phyloP scores from a whole-genome alignment of 2,329 filamentous ascomycete genomes.

The Verticillium nubilum region DNA sequence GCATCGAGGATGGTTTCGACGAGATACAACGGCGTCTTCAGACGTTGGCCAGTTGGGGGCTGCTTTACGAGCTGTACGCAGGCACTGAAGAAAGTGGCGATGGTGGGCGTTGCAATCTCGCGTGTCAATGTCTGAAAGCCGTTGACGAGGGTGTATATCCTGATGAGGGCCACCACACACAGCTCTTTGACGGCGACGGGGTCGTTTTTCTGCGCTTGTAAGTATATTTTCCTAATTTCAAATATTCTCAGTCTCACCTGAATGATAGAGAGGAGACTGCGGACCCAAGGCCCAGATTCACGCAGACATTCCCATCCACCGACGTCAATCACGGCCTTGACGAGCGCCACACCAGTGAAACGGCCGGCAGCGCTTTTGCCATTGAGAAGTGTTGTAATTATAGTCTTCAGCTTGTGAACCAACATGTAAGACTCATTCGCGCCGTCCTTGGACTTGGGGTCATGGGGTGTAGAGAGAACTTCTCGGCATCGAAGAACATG shows the following conservation, averaged over 20 bases:
- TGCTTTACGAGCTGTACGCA: slow-evolving; percentile 62
- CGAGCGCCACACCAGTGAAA: slow-evolving; percentile 70
- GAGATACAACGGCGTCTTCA: slow-evolving; percentile 40
- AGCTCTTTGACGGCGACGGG: slow-evolving; percentile 70
- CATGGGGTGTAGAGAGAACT: slow-evolving; percentile 58
- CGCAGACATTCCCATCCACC: slow-evolving; percentile 80
- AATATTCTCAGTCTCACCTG: slow-evolving; percentile 44
- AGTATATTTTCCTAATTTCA: neutral
- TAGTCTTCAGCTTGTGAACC: slow-evolving; percentile 76
- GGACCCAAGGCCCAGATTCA: slow-evolving; percentile 69
- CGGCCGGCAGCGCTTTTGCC: slow-evolving; percentile 69
- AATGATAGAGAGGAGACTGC: slow-evolving; percentile 67
- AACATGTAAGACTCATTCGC: slow-evolving; percentile 61
- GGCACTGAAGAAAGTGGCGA: slow-evolving; percentile 68
- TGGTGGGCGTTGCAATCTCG: slow-evolving; percentile 79
- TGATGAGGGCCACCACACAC: slow-evolving; percentile 69
- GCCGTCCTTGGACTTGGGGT: slow-evolving; percentile 54
- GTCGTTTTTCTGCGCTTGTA: slow-evolving; percentile 63
- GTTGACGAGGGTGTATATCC: slow-evolving; percentile 79
- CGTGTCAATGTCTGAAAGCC: slow-evolving; percentile 77
- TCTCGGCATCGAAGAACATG: slow-evolving; percentile 52
- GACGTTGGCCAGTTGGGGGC: slow-evolving; percentile 28
- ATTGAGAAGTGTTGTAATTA: slow-evolving; percentile 71
- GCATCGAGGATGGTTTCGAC: slow-evolving; percentile 66
- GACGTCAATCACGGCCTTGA: slow-evolving; percentile 76